Conservation (phyloP, 306 rosid genomes). For the Canavalia ensiformis region DNA sequence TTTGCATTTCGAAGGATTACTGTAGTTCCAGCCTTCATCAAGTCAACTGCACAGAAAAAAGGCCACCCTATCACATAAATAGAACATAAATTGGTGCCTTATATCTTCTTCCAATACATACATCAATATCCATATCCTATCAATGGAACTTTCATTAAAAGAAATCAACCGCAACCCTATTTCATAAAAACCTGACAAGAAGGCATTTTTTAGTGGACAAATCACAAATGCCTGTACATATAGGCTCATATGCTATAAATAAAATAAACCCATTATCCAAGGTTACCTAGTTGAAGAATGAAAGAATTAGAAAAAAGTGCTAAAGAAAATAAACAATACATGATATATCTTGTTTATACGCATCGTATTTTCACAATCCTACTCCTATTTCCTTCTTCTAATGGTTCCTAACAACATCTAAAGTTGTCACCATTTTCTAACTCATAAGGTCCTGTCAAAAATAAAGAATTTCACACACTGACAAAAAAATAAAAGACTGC, state of each 20-base stretch:
- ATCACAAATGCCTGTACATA: background rate
- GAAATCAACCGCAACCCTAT: background rate
- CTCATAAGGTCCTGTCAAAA: background rate
- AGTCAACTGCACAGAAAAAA: constrained; percentile 15
- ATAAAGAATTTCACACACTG: background rate
- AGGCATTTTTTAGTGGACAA: background rate
- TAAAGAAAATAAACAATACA: background rate
- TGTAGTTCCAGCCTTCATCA: constrained; percentile 38
- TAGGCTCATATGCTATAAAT: background rate
- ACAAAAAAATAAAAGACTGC: background rate
- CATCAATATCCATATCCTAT: background rate
- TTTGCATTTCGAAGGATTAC: constrained; percentile 44
- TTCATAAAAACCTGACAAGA: background rate
- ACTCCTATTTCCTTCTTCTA: constrained; percentile 23
- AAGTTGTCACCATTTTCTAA: background rate
- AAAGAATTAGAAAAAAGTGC: background rate
- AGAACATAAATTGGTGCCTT: background rate
- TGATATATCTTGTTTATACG: background rate
- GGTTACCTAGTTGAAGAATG: background rate
- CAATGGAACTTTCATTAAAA: background rate
- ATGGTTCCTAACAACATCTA: background rate
- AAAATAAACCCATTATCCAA: background rate
- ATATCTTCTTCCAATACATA: background rate
- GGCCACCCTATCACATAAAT: background rate
- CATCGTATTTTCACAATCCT: background rate